These are phyloP conservation scores for Apophysomyces trapeziformis DNA, from an alignment of 371 early-diverging fungal genomes.

Conservation along the genomic window DNA sequence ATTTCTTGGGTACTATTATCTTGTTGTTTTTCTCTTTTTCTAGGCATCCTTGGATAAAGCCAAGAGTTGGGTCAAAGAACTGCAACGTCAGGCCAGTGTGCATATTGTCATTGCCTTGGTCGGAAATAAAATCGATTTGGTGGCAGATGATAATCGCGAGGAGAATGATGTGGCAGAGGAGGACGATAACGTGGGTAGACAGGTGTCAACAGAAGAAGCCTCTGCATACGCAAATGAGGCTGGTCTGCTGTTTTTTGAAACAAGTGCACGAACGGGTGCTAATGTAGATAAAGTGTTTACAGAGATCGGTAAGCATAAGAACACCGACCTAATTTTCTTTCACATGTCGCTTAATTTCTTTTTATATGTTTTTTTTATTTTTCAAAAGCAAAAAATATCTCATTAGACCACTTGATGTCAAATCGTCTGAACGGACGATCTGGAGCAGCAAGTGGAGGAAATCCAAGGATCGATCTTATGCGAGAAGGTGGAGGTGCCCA, in stretches of 20 bases:
- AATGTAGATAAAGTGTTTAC: slow-evolving; percentile 81
- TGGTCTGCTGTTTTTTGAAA: slow-evolving; percentile 86
- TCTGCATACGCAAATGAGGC: slow-evolving; percentile 81
- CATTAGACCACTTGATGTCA: slow-evolving; percentile 25
- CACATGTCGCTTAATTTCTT: slow-evolving; percentile 9
- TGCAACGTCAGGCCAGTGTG: slow-evolving; percentile 94
- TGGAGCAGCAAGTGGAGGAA: slow-evolving; percentile 13
- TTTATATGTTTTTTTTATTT: neutral
- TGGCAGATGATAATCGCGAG: slow-evolving; percentile 38
- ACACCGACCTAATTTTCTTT: neutral
- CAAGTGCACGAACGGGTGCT: slow-evolving; percentile 86
- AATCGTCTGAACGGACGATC: slow-evolving; percentile 14
- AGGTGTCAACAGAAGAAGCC: slow-evolving; percentile 77
- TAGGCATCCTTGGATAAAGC: slow-evolving; percentile 95
- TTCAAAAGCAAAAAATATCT: slow-evolving; percentile 23
- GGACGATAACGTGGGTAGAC: slow-evolving; percentile 51
- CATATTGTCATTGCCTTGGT: slow-evolving; percentile 97
- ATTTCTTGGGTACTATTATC: neutral
- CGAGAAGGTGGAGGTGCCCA: slow-evolving; percentile 23
- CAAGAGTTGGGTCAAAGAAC: slow-evolving; percentile 98
- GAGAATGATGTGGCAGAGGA: slow-evolving; percentile 34
- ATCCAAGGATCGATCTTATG: slow-evolving; percentile 26
- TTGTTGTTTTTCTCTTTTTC: neutral
- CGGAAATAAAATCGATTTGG: slow-evolving; percentile 94
- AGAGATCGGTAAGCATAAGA: slow-evolving; percentile 37